phyloP scores from a whole-genome alignment of 2,329 filamentous ascomycete species.

The Penicillium sp. region DNA sequence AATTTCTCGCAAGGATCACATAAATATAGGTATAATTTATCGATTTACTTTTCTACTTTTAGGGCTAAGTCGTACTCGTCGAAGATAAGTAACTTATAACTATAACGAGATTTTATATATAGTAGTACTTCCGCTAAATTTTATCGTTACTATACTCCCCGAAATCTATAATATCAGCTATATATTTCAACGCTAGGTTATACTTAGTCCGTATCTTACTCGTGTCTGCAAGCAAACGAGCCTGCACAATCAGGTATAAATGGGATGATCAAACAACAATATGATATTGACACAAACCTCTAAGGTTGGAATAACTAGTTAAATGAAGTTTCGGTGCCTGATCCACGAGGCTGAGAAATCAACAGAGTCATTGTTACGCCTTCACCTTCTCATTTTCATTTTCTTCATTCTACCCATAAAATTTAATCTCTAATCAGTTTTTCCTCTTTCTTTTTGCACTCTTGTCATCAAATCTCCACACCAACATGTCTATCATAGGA shows the following conservation, averaged over 20 bases:
- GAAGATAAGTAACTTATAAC: background rate
- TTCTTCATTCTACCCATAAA: background rate
- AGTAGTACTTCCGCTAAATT: background rate
- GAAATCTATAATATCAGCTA: no score
- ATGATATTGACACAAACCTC: background rate
- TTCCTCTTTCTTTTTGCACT: background rate
- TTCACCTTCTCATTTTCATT: background rate
- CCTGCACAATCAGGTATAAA: no score
- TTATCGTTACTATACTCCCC: background rate
- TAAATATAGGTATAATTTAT: background rate
- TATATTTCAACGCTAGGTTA: no score
- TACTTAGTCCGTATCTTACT: no score
- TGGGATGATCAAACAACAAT: no score
- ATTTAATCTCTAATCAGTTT: background rate
- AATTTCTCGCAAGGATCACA: no score
- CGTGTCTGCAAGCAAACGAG: no score
- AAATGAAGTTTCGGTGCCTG: background rate
- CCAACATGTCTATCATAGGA: background rate
- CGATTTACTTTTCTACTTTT: background rate
- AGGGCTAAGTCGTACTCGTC: fast-evolving
- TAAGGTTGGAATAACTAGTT: no score
- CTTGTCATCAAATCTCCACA: background rate
- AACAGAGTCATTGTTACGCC: background rate
- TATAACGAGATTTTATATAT: background rate
- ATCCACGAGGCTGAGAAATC: background rate